Conservation (phyloP, 306 rosid genomes). For the Malus sylvestris region DNA sequence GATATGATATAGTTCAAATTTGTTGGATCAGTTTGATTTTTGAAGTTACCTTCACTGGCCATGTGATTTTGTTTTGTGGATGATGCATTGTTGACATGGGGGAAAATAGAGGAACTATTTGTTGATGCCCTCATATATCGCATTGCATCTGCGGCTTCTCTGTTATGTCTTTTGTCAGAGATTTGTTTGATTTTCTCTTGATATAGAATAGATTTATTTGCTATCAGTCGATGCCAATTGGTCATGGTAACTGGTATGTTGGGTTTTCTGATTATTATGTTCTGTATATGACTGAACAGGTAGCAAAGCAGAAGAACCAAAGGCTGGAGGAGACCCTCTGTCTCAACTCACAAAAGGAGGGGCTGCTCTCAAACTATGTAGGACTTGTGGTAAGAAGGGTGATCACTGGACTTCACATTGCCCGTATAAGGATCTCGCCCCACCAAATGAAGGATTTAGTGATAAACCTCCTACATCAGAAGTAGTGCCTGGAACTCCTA, state of each 20-base stretch:
- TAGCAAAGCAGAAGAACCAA: slow-evolving; percentile 65
- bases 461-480: slow-evolving; percentile 61
- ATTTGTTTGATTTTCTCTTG: neutral
- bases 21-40: neutral
- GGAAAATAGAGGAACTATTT: neutral
- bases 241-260: neutral
- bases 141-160: neutral
- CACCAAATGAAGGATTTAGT: slow-evolving; percentile 38
- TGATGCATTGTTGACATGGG: neutral
- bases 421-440: slow-evolving; percentile 87
- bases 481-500: slow-evolving; percentile 29
- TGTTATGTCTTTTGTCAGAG: neutral
- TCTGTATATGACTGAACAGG: slow-evolving; percentile 32
- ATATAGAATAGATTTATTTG: neutral
- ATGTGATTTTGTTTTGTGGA: neutral
- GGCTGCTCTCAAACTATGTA: slow-evolving; percentile 87
- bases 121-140: neutral
- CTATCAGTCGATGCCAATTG: neutral
- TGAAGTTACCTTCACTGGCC: neutral
- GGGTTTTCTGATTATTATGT: neutral
- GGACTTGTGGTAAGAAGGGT: slow-evolving; percentile 92
- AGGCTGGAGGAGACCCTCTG: slow-evolving; percentile 54
- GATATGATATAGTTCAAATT: neutral
- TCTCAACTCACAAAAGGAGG: slow-evolving; percentile 47
- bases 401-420: slow-evolving; percentile 97